Conservation (phyloP, 129 eudicot species). For the Sambucus nigra region DNA sequence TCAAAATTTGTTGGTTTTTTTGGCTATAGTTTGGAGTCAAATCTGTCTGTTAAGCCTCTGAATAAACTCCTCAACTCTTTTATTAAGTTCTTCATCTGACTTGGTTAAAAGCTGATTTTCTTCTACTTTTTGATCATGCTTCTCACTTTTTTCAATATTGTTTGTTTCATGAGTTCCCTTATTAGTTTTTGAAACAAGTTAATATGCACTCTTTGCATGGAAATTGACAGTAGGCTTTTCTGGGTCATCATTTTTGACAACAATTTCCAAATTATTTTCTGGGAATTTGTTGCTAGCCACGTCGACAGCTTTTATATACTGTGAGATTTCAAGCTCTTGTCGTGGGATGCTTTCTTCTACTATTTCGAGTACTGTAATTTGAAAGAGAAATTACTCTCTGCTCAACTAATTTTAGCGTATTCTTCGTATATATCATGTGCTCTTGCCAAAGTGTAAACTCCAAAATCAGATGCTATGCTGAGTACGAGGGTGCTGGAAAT, state of each 20-base stretch:
- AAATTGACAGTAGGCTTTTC: not conserved
- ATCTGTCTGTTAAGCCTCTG: constrained; percentile 22
- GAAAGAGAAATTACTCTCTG: not conserved
- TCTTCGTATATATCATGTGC: constrained; percentile 5
- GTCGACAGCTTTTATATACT: constrained; percentile 9
- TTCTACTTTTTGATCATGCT: not conserved
- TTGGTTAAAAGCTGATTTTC: constrained; percentile 24
- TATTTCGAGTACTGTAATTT: not conserved
- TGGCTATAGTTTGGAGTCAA: constrained; percentile 23
- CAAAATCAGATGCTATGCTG: constrained; percentile 31
- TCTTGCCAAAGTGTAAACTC: constrained; percentile 17
- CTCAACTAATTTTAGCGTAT: not conserved
- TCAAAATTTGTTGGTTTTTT: not conserved
- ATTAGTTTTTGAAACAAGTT: not conserved
- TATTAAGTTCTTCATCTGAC: constrained; percentile 38
- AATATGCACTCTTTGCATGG: not conserved
- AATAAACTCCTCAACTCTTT: constrained; percentile 38
- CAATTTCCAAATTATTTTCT: not conserved
- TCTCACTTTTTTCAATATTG: constrained; percentile 10
- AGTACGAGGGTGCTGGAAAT: constrained; percentile 36
- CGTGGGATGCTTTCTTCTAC: not conserved
- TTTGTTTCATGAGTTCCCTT: not conserved
- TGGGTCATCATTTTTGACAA: too few relatives aligned
- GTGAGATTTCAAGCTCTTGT: too few relatives aligned
- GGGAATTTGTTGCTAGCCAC: not conserved